phyloP scores from a whole-genome alignment of 192 early-diverging fungal species.

The Mortierella claussenii region DNA sequence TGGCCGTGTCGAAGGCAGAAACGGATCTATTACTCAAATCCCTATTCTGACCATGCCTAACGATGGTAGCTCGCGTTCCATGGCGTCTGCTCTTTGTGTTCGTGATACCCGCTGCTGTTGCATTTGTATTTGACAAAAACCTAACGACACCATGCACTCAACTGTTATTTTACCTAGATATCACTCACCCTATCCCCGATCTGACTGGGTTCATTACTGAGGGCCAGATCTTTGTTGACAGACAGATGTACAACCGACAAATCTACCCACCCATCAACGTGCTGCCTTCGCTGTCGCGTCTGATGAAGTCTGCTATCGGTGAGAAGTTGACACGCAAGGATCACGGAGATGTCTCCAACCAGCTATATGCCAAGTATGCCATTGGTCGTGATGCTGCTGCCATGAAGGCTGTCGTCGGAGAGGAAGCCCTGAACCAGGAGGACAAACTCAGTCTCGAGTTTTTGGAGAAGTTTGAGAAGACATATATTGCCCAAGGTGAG shows the following conservation, averaged over 20 bases:
- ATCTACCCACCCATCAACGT: slow-evolving; percentile 99
- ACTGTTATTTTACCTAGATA: slow-evolving; percentile 68
- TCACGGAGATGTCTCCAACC: slow-evolving; percentile 99
- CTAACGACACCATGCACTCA: no score
- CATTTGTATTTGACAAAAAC: no score
- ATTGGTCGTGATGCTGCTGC: slow-evolving; percentile 98
- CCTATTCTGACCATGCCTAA: slow-evolving; percentile 99
- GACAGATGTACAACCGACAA: slow-evolving; percentile 98
- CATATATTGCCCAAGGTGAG: slow-evolving; percentile 93
- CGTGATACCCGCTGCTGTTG: neutral
- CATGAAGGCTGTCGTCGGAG: slow-evolving; percentile 99
- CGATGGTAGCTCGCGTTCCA: slow-evolving; percentile 75
- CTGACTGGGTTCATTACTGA: slow-evolving; percentile 99
- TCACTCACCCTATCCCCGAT: slow-evolving; percentile 99
- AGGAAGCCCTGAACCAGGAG: slow-evolving; percentile 98
- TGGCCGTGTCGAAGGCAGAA: slow-evolving; percentile 95
- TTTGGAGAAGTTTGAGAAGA: slow-evolving; percentile 98
- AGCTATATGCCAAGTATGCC: slow-evolving; percentile 99
- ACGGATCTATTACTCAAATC: slow-evolving; percentile 99
- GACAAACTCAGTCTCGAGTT: slow-evolving; percentile 98
- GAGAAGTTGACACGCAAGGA: slow-evolving; percentile 98
- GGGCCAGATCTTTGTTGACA: slow-evolving; percentile 99
- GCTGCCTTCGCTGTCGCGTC: slow-evolving; percentile 95
- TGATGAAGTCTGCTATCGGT: slow-evolving; percentile 99
- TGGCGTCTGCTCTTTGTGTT: neutral